Evolutionary conservation across 1,139 yeast genomes (phyloP).

Genomic region (Taphrina confusa): DNA sequence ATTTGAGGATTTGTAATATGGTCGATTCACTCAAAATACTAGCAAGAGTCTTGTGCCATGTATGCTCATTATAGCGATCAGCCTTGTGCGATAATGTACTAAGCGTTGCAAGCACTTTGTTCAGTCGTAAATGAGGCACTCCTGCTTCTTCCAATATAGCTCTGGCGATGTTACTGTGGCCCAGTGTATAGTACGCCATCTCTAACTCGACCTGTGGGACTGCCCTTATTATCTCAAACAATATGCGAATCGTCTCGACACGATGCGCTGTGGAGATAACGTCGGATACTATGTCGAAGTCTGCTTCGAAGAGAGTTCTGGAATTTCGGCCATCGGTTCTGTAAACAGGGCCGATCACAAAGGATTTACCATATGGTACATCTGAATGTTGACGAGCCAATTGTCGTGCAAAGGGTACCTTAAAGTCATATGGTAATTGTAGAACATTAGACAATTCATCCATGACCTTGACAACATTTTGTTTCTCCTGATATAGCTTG

Average conservation of each 20-base stretch:
- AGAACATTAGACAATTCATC: slow-evolving; percentile 85
- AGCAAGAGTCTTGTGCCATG: slow-evolving; percentile 9
- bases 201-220: slow-evolving; percentile 44
- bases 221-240: background rate
- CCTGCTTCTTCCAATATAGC: slow-evolving; percentile 44
- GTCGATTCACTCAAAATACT: slow-evolving; percentile 62
- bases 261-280: slow-evolving; percentile 53
- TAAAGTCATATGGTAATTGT: slow-evolving; percentile 83
- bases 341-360: slow-evolving; percentile 76
- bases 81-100: slow-evolving; percentile 41
- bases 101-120: background rate
- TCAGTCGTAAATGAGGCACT: slow-evolving; percentile 39
- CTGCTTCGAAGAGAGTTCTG: slow-evolving; percentile 72
- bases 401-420: slow-evolving; percentile 82
- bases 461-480: slow-evolving; percentile 65
- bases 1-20: slow-evolving; percentile 60
- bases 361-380: slow-evolving; percentile 47
- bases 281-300: slow-evolving; percentile 73
- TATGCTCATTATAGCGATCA: slow-evolving; percentile 41
- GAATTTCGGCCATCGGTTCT: slow-evolving; percentile 70
- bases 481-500: slow-evolving; percentile 61
- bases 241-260: slow-evolving; percentile 7
- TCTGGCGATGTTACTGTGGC: slow-evolving; percentile 58
- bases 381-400: slow-evolving; percentile 63
- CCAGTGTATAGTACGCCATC: slow-evolving; percentile 79